A percentile compares a stretch with the other conserved stretches of the same genome.
Conservation (phyloP, 352 stramenopile species). For the Phytopythium kandeliae region DNA sequence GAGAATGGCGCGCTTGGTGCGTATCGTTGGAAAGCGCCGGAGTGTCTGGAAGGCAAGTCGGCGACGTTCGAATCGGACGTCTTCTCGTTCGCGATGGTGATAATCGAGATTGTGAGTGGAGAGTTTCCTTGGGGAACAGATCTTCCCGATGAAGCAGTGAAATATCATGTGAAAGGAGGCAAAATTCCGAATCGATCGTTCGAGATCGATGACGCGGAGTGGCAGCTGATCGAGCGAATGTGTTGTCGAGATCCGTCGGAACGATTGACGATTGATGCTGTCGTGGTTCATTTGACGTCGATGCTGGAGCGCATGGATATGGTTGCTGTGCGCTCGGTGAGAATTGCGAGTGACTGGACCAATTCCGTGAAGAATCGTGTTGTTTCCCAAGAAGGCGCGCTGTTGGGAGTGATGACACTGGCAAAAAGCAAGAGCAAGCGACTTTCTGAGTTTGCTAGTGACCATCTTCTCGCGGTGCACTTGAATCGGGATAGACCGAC, state of each 20-base stretch:
- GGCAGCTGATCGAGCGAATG: constrained; percentile 1
- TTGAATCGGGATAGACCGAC: not conserved
- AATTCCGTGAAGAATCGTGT: not conserved
- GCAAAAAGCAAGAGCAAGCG: not conserved
- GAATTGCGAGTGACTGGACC: not conserved
- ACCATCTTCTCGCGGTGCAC: not conserved
- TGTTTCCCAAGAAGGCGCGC: not conserved
- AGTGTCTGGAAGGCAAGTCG: constrained; percentile 10
- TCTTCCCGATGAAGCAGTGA: not conserved
- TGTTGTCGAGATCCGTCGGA: not conserved
- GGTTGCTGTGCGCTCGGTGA: not conserved
- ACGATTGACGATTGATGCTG: not conserved
- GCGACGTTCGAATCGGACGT: constrained; percentile 2
- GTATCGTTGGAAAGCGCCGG: too few species aligned
- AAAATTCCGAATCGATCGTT: not conserved
- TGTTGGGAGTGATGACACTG: not conserved
- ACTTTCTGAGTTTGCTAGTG: not conserved
- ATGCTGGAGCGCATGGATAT: not conserved
- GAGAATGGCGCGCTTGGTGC: too few species aligned
- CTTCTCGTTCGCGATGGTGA: constrained; percentile 4
- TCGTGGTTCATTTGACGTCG: constrained; percentile 1
- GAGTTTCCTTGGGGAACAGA: not conserved
- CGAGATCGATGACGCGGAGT: not conserved
- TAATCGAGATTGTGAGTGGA: constrained; percentile 4
- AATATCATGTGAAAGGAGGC: not conserved